Evolutionary conservation across 164 flowering plant species (phyloP), one percentile per base, ranked within the genome.

Genomic region (Umbilicus rupestris): DNA sequence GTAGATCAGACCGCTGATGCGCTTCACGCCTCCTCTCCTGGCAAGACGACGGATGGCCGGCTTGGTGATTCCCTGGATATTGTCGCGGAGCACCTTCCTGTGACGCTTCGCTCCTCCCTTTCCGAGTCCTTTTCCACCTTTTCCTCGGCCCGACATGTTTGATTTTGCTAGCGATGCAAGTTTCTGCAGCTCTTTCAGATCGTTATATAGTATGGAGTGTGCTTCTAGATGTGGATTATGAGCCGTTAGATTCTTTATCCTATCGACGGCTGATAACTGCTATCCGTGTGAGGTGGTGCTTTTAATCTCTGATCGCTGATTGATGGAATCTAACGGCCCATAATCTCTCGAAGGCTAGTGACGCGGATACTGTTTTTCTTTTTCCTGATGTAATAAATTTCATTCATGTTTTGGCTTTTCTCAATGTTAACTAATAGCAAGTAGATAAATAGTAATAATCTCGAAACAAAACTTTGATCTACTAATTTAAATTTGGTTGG

Each of bases 71-170:
- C 67, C 50, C 39, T 28, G 67, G 52, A 65, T 65, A 37, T 66
- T 66, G 28, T 66, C 68, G 0, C 68, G 41, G 26, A 66, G 68
- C 0, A 66, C 68, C 26, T 66, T 66, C 59, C 68, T 15, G 20
- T 66, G 68, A 7, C 68, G 22, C 68, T 66, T 66, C 8, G 59
- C 68, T 47, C 68, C 68, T 30, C 68, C 68, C 59, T 66, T 66
- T 47, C 68, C 68, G 24, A 66, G 37, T 9, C 68, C 68, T 39
- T 66, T 66, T 8, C 68, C 68, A 49, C 68, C 68, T 28, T 66
- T 66, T 17, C 68, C 68, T 10, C 68, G 59, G 0, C 68, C 68
- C 1, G 59, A 47, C 68, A 66, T 65, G 10, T 46, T 65, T 10
- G 8, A 10, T 1, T 45, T 14, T 4, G 3, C 17, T 16, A 16